Percentiles rank a stretch among this genome's conserved stretches.
phyloP scores from a whole-genome alignment of 441 rosid genomes.

The Arabidopsis lyrata region DNA sequence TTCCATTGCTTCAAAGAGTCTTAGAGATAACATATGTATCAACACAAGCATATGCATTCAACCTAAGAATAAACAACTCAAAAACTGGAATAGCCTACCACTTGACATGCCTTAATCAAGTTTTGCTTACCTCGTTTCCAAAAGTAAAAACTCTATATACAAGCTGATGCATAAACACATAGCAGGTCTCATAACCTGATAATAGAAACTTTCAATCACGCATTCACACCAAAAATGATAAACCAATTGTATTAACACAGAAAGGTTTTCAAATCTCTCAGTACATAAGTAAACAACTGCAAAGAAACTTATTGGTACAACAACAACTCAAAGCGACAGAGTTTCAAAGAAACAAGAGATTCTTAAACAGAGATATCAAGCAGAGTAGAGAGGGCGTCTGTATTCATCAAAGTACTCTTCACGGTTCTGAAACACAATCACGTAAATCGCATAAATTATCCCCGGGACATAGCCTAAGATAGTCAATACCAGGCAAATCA shows the following conservation, averaged over 20 bases:
- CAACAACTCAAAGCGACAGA: slow-evolving; percentile 7
- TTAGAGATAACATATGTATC: not conserved
- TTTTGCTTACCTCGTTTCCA: not conserved
- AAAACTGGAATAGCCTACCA: not conserved
- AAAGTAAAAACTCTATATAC: not conserved
- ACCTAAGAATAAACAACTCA: slow-evolving; percentile 8
- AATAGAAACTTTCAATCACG: slow-evolving; percentile 8
- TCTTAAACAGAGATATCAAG: slow-evolving; percentile 18
- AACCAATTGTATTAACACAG: slow-evolving; percentile 1
- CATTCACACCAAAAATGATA: not conserved
- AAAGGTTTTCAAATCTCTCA: not conserved
- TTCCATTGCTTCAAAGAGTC: not conserved
- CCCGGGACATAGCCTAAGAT: slow-evolving; percentile 35
- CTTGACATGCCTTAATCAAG: not conserved
- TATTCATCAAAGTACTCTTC: slow-evolving; percentile 30
- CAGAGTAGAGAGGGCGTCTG: slow-evolving; percentile 35
- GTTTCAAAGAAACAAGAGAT: not conserved
- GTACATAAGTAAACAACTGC: slow-evolving; percentile 15
- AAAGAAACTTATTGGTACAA: slow-evolving; percentile 36
- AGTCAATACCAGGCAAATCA: slow-evolving; percentile 21
- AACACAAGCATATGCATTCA: not conserved
- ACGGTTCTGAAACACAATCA: slow-evolving; percentile 35
- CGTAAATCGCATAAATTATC: slow-evolving; percentile 29
- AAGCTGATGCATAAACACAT: not conserved
- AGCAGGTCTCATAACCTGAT: not conserved